Evolutionary conservation across 2,329 filamentous ascomycete species (phyloP).

Genomic region (Fusarium xyrophilum): DNA sequence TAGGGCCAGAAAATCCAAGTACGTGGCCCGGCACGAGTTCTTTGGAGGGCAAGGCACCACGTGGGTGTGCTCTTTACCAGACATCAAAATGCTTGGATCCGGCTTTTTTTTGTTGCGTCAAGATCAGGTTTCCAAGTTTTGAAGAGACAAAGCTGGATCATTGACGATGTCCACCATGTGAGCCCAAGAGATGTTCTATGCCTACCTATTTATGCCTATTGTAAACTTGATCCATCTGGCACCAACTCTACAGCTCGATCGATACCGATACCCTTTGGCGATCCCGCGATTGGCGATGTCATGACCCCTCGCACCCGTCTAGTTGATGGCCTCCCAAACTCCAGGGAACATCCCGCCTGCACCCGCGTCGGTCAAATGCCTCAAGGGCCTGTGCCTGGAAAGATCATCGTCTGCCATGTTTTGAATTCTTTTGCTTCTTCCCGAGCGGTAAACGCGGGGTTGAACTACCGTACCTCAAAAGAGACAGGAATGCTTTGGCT

Average conservation of each 20-base stretch:
- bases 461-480: constrained; percentile 7
- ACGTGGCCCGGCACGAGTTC: constrained; percentile 18
- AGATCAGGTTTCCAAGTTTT: constrained; percentile 29
- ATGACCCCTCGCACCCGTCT: constrained; percentile 19
- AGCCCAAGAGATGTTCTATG: constrained; percentile 3
- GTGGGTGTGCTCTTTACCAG: constrained; percentile 31
- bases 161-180: constrained; percentile 33
- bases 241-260: constrained; percentile 23
- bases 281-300: constrained; percentile 40
- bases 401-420: constrained; percentile 26
- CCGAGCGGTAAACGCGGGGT: constrained; percentile 42
- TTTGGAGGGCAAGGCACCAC: constrained; percentile 34
- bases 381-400: constrained; percentile 28
- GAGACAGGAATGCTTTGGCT: constrained; percentile 6
- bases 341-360: constrained; percentile 37
- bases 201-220: background rate
- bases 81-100: constrained; percentile 22
- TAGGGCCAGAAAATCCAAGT: constrained; percentile 12
- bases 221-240: constrained; percentile 8
- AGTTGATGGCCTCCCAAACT: constrained; percentile 6
- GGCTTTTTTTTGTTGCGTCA: constrained; percentile 1
- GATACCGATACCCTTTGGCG: constrained; percentile 24
- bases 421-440: constrained; percentile 6
- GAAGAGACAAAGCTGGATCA: background rate
- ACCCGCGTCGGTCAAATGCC: constrained; percentile 32